phyloP scores from a whole-genome alignment of 2,329 filamentous ascomycete species.

The Neonectria magnoliae region DNA sequence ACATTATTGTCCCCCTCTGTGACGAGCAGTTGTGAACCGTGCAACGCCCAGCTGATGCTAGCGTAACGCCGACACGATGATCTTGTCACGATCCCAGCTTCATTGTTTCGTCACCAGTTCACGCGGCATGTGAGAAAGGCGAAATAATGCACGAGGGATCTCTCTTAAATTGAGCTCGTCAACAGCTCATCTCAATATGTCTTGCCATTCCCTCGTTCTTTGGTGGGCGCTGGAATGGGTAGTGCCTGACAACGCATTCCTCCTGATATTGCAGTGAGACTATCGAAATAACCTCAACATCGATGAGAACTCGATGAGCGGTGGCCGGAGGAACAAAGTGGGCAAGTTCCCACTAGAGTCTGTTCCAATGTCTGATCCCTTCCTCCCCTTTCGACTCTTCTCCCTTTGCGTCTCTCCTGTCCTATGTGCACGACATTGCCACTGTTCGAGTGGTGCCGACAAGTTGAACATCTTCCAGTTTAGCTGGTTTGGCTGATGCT shows the following conservation, averaged over 20 bases:
- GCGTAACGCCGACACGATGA: background rate
- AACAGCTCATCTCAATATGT: conserved; percentile 24
- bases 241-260: conserved; percentile 54
- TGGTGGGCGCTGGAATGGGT: conserved; percentile 48
- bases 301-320: conserved; percentile 10
- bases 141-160: conserved; percentile 4
- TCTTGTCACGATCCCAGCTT: background rate
- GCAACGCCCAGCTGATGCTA: background rate
- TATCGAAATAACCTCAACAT: conserved; percentile 41
- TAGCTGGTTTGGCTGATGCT: conserved; percentile 24
- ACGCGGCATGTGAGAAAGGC: conserved; percentile 20
- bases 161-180: background rate
- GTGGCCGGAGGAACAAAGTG: conserved; percentile 37
- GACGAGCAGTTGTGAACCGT: conserved; percentile 19
- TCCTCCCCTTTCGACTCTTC: conserved; percentile 25
- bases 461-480: conserved; percentile 11
- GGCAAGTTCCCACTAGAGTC: conserved; percentile 19
- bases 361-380: conserved; percentile 16
- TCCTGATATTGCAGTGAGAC: conserved; percentile 44
- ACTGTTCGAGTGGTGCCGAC: conserved; percentile 20
- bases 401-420: conserved; percentile 13
- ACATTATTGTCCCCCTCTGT: conserved; percentile 25
- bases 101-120: background rate
- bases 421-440: conserved; percentile 12
- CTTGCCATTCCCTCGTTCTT: conserved; percentile 24